Evolutionary conservation across 352 stramenopile genomes (phyloP).

Genomic region (Pythium aristosporum): DNA sequence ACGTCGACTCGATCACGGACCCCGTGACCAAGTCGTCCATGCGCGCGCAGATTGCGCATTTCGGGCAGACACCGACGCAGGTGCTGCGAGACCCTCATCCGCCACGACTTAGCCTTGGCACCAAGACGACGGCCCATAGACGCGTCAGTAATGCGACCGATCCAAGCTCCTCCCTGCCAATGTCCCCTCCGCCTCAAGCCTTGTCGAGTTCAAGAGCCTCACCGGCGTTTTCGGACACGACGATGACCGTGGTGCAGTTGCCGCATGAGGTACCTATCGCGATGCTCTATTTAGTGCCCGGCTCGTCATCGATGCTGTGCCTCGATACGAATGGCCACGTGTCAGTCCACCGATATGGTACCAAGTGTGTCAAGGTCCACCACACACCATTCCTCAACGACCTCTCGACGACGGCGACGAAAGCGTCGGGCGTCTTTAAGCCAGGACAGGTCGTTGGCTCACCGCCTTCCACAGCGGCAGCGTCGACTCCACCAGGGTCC

Average conservation of each 20-base stretch:
- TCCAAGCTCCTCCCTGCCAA: not conserved
- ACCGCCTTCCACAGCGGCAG: not conserved
- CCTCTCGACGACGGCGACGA: conserved; percentile 39
- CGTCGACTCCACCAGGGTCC: not conserved
- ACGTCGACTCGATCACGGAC: conserved; percentile 95
- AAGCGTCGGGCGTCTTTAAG: conserved; percentile 48
- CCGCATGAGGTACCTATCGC: conserved; percentile 66
- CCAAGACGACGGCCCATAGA: not conserved
- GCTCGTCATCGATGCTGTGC: conserved; percentile 57
- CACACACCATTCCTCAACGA: conserved; percentile 51
- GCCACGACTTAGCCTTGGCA: conserved; percentile 32
- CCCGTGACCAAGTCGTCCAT: conserved; percentile 92
- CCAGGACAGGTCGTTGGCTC: not conserved
- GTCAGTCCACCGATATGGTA: conserved; percentile 68
- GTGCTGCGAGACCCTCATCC: conserved; percentile 91
- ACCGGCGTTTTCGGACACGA: conserved; percentile 2
- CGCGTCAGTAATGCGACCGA: conserved; percentile 8
- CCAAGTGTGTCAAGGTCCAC: conserved; percentile 51
- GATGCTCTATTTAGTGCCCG: conserved; percentile 45
- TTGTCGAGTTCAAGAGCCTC: not conserved
- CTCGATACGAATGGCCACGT: conserved; percentile 66
- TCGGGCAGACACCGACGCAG: conserved; percentile 97
- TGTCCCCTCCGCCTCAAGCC: not conserved
- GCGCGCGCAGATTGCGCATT: conserved; percentile 97
- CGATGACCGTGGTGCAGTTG: conserved; percentile 33